phyloP scores from a whole-genome alignment of 2,329 filamentous ascomycete genomes.

The Gnomoniopsis smithogilvyi region DNA sequence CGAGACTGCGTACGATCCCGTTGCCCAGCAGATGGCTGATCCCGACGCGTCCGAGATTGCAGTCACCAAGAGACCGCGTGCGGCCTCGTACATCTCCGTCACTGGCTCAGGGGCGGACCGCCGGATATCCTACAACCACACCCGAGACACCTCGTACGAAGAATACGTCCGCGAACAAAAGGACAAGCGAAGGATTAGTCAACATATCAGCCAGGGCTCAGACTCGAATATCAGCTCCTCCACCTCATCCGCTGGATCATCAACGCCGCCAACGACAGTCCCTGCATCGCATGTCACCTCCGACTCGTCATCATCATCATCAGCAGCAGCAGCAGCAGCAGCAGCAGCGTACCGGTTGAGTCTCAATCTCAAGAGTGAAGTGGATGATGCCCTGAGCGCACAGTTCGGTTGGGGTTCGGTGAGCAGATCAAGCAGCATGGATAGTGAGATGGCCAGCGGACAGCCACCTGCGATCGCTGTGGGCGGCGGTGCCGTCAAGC shows the following conservation, averaged over 20 bases:
- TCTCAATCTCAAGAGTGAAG: conserved; percentile 21
- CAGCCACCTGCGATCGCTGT: conserved; percentile 20
- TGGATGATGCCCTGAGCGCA: conserved; percentile 30
- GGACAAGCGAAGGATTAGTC: neutral
- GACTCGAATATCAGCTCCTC: neutral
- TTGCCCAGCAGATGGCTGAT: neutral
- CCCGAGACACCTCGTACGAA: conserved; percentile 27
- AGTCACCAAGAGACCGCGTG: conserved; percentile 10
- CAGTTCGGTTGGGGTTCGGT: conserved; percentile 31
- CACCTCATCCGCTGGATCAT: neutral
- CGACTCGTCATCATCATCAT: too few species aligned
- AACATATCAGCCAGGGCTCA: conserved; percentile 9
- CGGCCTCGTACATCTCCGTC: conserved; percentile 10
- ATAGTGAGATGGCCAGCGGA: conserved; percentile 23
- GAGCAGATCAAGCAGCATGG: conserved; percentile 20
- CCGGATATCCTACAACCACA: conserved; percentile 23
- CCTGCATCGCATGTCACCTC: conserved; percentile 13
- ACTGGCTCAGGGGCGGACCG: conserved; percentile 8
- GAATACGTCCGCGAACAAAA: conserved; percentile 18
- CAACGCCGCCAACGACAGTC: neutral
- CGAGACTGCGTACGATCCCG: conserved; percentile 10
- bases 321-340: too few species aligned
- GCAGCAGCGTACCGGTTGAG: conserved; percentile 7
- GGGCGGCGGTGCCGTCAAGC: conserved; percentile 20
- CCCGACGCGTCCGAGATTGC: neutral